A percentile compares a stretch with the other conserved stretches of the same genome.
These are phyloP conservation scores for Talaromyces marneffei DNA, from an alignment of 2,329 filamentous ascomycete genomes.

Conservation along the genomic window DNA sequence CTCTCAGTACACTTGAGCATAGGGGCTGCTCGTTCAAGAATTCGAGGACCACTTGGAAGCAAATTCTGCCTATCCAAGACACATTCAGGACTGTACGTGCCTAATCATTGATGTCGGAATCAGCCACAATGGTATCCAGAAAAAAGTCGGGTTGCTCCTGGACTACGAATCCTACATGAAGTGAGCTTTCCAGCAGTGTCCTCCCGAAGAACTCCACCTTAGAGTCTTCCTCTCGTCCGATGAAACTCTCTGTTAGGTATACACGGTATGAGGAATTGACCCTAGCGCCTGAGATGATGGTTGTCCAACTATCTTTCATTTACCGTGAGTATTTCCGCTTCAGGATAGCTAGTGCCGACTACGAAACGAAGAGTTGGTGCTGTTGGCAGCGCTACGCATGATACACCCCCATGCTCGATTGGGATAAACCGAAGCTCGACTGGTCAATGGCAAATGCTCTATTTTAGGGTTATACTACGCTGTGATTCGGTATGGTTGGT, in stretches of 20 bases:
- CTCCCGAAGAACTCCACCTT: background rate
- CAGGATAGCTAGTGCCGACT: background rate
- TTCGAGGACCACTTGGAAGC: conserved; percentile 4
- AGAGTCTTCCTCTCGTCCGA: conserved; percentile 4
- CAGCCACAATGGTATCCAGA: conserved; percentile 1
- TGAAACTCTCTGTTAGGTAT: background rate
- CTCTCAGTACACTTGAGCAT: background rate
- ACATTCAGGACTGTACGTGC: background rate
- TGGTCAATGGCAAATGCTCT: background rate
- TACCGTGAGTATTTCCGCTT: background rate
- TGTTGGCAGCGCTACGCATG: background rate
- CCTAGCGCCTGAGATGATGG: background rate
- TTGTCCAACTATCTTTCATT: background rate
- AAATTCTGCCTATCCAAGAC: background rate
- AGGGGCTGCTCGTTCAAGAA: background rate
- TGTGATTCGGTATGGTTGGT: background rate
- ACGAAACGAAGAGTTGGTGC: background rate
- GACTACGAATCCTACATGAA: background rate
- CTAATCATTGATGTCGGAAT: background rate
- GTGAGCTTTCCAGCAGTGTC: conserved; percentile 2
- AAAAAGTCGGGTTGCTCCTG: background rate
- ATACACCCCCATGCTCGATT: conserved; percentile 3
- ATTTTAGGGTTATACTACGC: conserved; percentile 1
- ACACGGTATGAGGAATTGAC: background rate
- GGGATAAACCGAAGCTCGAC: background rate